Evolutionary conservation across 1,284 basidiomycete species (phyloP).

Genomic region (Moniliella sp.): DNA sequence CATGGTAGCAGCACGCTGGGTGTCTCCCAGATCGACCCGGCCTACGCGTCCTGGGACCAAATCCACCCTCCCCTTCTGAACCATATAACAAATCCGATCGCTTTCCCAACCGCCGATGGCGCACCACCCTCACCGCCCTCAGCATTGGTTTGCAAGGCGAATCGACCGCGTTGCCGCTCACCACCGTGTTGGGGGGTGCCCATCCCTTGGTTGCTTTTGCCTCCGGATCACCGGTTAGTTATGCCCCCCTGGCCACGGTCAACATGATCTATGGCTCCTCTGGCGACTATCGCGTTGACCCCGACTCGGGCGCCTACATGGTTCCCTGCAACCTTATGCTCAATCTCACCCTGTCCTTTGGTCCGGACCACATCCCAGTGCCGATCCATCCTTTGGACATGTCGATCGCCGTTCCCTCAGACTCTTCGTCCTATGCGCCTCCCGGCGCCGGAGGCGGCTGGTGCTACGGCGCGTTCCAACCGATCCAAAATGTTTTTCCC

Average conservation of each 20-base stretch:
- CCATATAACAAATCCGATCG: too few relatives aligned
- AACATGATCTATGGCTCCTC: constrained; percentile 22
- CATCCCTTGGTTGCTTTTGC: constrained; percentile 14
- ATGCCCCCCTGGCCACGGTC: constrained; percentile 10
- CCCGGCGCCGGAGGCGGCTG: constrained; percentile 5
- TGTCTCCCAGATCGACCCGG: constrained; percentile 13
- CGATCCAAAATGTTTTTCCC: too few relatives aligned
- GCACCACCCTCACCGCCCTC: constrained; percentile 9
- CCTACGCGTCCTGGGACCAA: constrained; percentile 10
- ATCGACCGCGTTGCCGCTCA: constrained; percentile 8
- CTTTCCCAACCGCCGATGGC: too few relatives aligned
- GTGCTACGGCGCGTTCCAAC: constrained; percentile 23
- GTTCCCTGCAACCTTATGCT: constrained; percentile 16
- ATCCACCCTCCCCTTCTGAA: too few relatives aligned
- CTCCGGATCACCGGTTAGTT: constrained; percentile 14
- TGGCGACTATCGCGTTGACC: constrained; percentile 19
- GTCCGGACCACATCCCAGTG: constrained; percentile 6
- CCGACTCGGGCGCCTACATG: constrained; percentile 16
- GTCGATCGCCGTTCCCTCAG: too few relatives aligned
- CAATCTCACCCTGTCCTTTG: constrained; percentile 15
- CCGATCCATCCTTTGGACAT: constrained; percentile 24
- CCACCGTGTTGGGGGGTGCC: constrained; percentile 5
- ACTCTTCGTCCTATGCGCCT: too few relatives aligned
- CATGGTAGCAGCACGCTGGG: constrained; percentile 16
- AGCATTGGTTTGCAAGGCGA: constrained; percentile 8